Evolutionary conservation across 768 basidiomycete genomes (phyloP), one percentile per base, ranked within the genome.

Genomic region (Amanita muscaria): DNA sequence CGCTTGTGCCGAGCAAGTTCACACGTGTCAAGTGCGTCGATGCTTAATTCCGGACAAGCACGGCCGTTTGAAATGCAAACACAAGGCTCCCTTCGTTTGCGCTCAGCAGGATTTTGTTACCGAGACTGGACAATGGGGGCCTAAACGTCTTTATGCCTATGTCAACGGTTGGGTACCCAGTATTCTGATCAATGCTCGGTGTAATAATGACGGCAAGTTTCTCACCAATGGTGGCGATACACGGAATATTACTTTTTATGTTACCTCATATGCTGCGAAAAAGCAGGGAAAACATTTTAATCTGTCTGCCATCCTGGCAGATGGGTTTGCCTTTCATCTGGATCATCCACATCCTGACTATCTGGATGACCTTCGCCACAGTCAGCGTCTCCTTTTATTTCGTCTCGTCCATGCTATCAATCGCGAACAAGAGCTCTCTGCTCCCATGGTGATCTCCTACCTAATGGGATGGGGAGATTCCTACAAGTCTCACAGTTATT

Each of bases 401-500:
- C 50, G 59, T 0, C 32, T 66, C 0, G 49, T 60, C 1, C 46
- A 70, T 50, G 48, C 58, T 0, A 46, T 70, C 0, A 71, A 64
- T 36, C 31, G 49, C 0, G 59, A 69, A 37, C 67, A 69, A 44
- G 71, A 73, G 31, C 31, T 68, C 0, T 47, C 59, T 0, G 67
- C 52, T 1, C 65, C 65, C 1, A 62, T 66, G 60, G 64, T 72
- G 0, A 59, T 69, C 0, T 57, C 57, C 0, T 70, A 70, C 35
- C 51, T 74, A 0, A 70, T 72, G 69, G 67, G 65, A 3, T 71
- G 65, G 67, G 67, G 65, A 0, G 67, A 75, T 41, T 27, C 22
- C 0, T 66, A 59, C 21, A 15, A 19, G 0, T 73, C 67, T 0
- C 72, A 75, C 42, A 44, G 50, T 3, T 73, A 68, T 40, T 42